Evolutionary conservation across 805 yeast species (phyloP), one percentile per base, ranked within the genome.

Genomic region (Tetrapisispora pingtungensis): DNA sequence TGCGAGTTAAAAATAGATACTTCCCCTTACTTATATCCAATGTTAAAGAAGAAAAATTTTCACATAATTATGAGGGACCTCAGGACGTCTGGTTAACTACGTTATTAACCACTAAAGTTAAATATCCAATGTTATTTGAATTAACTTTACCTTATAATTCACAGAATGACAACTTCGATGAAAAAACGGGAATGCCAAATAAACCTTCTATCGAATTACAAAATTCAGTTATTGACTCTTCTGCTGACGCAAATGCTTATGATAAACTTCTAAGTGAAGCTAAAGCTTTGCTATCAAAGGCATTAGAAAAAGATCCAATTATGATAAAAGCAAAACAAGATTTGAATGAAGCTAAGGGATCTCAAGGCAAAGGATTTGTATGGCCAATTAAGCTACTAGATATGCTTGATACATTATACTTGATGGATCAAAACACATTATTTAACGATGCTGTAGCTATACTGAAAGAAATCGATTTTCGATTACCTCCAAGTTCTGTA

Each of bases 341-440:
- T 18, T 17, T 38, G 8, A 39, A 44, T 13, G 28, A 27, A 18
- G 37, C 40, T 4, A 37, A 37, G 17, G 40, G 40, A 3, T n/a
- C n/a, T 6, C 32, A 37, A 10, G 40, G 33, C 5, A 37, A 37
- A n/a, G 40, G 33, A 7, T 37, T 37, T 37, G 33, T 26, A 13
- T 75, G 78, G 79, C 72, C 77, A 5, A 61, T 75, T 4, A 67
- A 76, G 2, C 38, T 71, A 17, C 62, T 77, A 6, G 82, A 77
- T 47, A 61, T 78, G 1, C 52, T 78, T 31, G 82, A 77, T 50
- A 71, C 80, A 1, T 53, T 77, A 36, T 61, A 58, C 43, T 56
- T 77, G n/a, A 67, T 76, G 70, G 71, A 62, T 8, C 60, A 73
- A 36, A 50, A 54, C 3, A 58, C 58, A 3, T 72, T 73, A 43